Conservation (phyloP, 140 eudicot genomes). For the Flaveria floridana region DNA sequence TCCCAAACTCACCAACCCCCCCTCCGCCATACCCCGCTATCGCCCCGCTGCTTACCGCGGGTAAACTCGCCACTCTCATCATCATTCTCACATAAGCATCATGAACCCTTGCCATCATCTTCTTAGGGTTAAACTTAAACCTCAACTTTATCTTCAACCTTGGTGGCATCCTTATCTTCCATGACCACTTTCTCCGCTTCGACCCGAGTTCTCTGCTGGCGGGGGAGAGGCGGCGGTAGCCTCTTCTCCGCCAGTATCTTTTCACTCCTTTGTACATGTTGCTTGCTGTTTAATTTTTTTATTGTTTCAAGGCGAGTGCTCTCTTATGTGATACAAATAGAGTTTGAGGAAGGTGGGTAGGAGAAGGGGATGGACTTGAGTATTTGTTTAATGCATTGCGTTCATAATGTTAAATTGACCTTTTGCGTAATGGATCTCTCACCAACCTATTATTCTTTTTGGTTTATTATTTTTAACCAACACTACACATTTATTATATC, state of each 20-base stretch:
- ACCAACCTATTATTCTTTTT: slow-evolving; percentile 17
- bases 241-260: slow-evolving; percentile 33
- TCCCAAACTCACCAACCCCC: slow-evolving; percentile 25
- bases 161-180: slow-evolving; percentile 24
- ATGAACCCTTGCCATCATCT: slow-evolving; percentile 28
- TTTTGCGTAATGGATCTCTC: slow-evolving; percentile 8
- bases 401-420: not conserved
- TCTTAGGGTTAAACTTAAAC: slow-evolving; percentile 32
- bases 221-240: slow-evolving; percentile 31
- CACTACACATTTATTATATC: not conserved
- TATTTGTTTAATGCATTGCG: not conserved
- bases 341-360: not conserved
- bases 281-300: not conserved
- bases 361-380: not conserved
- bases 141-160: slow-evolving; percentile 26
- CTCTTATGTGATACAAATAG: not conserved
- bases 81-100: slow-evolving; percentile 37
- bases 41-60: slow-evolving; percentile 18
- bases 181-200: slow-evolving; percentile 20
- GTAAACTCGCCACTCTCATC: slow-evolving; percentile 25
- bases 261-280: slow-evolving; percentile 22
- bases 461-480: slow-evolving; percentile 1
- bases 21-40: slow-evolving; percentile 21
- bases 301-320: not conserved
- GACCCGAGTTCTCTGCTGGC: not conserved